Evolutionary conservation across 345 rosid species (phyloP).

Genomic region (Iberis pinnata): DNA sequence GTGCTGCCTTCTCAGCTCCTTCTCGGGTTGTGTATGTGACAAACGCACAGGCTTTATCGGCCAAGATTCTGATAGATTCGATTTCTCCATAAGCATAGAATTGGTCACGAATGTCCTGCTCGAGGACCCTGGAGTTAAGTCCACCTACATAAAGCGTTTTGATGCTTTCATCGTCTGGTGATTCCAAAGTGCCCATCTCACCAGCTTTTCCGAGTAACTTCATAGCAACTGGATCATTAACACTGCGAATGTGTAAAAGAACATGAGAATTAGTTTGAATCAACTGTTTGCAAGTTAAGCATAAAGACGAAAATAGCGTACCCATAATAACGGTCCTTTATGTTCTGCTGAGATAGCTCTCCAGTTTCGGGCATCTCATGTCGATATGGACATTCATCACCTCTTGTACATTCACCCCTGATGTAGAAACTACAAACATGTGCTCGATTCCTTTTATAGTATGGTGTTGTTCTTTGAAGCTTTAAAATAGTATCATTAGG

Average conservation of each 20-base stretch:
- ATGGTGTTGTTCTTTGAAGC: constrained; percentile 90
- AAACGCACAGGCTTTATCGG: constrained; percentile 83
- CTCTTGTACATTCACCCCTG: constrained; percentile 93
- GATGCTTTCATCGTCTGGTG: constrained; percentile 85
- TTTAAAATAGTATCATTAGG: constrained; percentile 78
- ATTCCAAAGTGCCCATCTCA: constrained; percentile 82
- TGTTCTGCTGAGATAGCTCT: constrained; percentile 85
- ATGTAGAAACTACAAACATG: constrained; percentile 90
- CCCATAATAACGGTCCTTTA: constrained; percentile 94
- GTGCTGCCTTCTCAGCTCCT: constrained; percentile 95
- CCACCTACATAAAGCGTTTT: constrained; percentile 84
- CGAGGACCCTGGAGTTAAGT: constrained; percentile 68
- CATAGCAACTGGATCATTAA: constrained; percentile 19
- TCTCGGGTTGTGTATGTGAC: constrained; percentile 86
- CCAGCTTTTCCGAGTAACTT: constrained; percentile 24
- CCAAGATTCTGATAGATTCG: constrained; percentile 71
- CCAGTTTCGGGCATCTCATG: constrained; percentile 97
- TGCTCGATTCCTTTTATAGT: constrained; percentile 79
- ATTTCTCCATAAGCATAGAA: constrained; percentile 88
- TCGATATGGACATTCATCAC: constrained; percentile 91
- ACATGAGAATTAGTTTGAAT: neutral
- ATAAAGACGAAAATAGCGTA: constrained; percentile 25
- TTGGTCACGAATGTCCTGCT: constrained; percentile 75
- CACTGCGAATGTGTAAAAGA: constrained; percentile 12
- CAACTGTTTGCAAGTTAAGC: neutral